phyloP scores from a whole-genome alignment of 139 green algal genomes.

The Chlorella sp. region DNA sequence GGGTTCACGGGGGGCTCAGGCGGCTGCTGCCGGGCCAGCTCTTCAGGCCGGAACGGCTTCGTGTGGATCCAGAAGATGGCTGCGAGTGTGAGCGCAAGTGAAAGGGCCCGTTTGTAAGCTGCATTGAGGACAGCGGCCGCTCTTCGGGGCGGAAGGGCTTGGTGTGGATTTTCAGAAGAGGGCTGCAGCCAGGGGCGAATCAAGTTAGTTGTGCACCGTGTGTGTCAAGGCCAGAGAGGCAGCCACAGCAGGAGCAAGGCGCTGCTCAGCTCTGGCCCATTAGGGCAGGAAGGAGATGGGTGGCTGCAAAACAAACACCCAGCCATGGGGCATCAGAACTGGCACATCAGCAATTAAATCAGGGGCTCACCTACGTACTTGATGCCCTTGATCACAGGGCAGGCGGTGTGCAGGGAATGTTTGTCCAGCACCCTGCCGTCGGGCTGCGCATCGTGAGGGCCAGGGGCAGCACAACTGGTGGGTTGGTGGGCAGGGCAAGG shows the following conservation, averaged over 20 bases:
- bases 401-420: slow-evolving; percentile 55
- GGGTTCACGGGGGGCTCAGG: not conserved
- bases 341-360: too few relatives aligned
- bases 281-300: too few relatives aligned
- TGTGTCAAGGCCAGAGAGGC: too few relatives aligned
- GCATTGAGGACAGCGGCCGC: too few relatives aligned
- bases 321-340: too few relatives aligned
- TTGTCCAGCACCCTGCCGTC: slow-evolving; percentile 40
- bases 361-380: slow-evolving; percentile 54
- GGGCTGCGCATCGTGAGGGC: not conserved
- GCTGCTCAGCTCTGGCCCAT: too few relatives aligned
- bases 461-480: too few relatives aligned
- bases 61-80: slow-evolving; percentile 82
- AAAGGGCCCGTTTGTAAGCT: not conserved
- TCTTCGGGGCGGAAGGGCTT: too few relatives aligned
- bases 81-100: slow-evolving; percentile 2
- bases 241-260: too few relatives aligned
- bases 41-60: slow-evolving; percentile 42
- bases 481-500: too few relatives aligned
- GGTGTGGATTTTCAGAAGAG: slow-evolving; percentile 77
- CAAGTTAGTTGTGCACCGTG: too few relatives aligned
- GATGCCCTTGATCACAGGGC: slow-evolving; percentile 63
- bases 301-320: too few relatives aligned
- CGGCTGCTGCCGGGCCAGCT: not conserved
- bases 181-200: slow-evolving; percentile 36